These are phyloP conservation scores for Wickerhamomyces sydowiorum DNA, from an alignment of 805 yeast genomes.

Conservation along the genomic window DNA sequence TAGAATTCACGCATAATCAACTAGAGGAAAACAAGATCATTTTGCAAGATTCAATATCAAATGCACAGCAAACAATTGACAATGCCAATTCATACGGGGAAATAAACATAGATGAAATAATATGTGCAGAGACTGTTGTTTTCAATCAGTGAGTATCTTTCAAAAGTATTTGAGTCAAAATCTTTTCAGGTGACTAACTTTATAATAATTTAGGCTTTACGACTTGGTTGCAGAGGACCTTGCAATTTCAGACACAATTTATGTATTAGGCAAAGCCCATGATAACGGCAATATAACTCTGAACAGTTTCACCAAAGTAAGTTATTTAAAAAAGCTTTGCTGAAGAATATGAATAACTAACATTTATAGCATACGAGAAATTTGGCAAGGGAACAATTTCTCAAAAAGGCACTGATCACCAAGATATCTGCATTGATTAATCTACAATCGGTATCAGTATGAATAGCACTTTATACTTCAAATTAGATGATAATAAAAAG, in stretches of 20 bases:
- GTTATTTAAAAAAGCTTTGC: too few relatives aligned
- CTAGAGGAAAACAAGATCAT: slow-evolving; percentile 25
- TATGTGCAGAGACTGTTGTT: slow-evolving; percentile 46
- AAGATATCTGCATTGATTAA: slow-evolving; percentile 27
- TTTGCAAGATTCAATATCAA: slow-evolving; percentile 22
- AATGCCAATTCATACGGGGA: slow-evolving; percentile 26
- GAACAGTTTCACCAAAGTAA: slow-evolving; percentile 33
- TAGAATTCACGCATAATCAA: slow-evolving; percentile 21
- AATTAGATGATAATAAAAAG: too few relatives aligned
- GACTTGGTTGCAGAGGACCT: slow-evolving; percentile 57
- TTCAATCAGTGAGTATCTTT: slow-evolving; percentile 39
- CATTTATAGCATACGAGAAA: slow-evolving; percentile 32
- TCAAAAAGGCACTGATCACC: slow-evolving; percentile 39
- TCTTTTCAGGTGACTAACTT: too few relatives aligned
- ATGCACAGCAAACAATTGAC: slow-evolving; percentile 24
- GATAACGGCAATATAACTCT: slow-evolving; percentile 41
- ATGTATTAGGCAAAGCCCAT: slow-evolving; percentile 50
- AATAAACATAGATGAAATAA: slow-evolving; percentile 35
- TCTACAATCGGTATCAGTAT: background rate
- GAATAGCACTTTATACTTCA: too few relatives aligned
- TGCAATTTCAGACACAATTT: slow-evolving; percentile 66
- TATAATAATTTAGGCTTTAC: slow-evolving; percentile 30
- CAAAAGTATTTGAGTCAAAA: too few relatives aligned
- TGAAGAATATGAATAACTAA: too few relatives aligned
- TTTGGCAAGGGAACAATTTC: slow-evolving; percentile 60